A percentile compares a stretch with the other conserved stretches of the same genome.
Evolutionary conservation across 176 grass and related monocot genomes (phyloP).

Genomic region (Triticum dicoccoides): DNA sequence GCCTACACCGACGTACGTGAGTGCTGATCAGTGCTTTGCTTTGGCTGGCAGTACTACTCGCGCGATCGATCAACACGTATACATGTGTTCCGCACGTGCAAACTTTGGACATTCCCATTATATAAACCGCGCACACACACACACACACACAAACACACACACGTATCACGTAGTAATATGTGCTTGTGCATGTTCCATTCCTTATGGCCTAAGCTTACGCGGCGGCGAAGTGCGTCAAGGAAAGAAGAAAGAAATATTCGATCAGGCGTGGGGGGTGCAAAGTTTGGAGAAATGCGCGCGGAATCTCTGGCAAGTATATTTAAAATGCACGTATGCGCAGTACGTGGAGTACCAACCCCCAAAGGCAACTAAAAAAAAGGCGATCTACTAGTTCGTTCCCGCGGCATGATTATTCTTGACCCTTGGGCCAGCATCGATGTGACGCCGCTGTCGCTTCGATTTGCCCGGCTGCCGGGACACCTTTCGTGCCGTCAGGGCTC

Average conservation of each 20-base stretch:
- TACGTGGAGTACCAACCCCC: background rate
- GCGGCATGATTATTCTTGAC: constrained; percentile 10
- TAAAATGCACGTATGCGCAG: background rate
- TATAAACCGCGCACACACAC: background rate
- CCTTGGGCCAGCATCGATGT: background rate
- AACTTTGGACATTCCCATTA: background rate
- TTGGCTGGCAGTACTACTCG: background rate
- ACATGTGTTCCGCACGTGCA: background rate
- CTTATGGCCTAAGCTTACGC: constrained; percentile 25
- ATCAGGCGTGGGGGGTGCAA: background rate
- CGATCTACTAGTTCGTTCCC: background rate
- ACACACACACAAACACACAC: background rate
- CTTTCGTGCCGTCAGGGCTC: constrained; percentile 17
- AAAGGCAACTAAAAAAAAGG: background rate
- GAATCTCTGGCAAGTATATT: background rate
- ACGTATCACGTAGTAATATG: background rate
- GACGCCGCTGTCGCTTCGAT: constrained; percentile 17
- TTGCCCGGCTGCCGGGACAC: constrained; percentile 5
- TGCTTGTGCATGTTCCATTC: background rate
- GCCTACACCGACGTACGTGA: background rate
- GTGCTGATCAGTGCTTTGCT: background rate
- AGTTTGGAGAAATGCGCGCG: background rate
- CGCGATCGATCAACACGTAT: background rate
- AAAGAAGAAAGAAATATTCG: constrained; percentile 24
- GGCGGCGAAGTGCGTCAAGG: background rate